Conservation (phyloP, 805 yeast species). For the Pichia thaimueangensis region DNA sequence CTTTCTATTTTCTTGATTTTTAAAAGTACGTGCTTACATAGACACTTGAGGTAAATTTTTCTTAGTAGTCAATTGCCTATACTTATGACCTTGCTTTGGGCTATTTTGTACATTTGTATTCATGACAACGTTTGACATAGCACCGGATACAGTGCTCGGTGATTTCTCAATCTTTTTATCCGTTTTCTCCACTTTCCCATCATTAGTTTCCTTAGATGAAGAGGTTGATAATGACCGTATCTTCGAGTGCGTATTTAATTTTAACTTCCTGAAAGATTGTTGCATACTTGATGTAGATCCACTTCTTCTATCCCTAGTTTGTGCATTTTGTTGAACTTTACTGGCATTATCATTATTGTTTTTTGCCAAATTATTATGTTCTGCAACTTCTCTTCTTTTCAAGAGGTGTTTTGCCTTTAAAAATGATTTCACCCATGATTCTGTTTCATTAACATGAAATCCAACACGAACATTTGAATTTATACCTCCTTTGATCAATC, state of each 20-base stretch:
- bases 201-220: neutral
- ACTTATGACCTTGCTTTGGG: neutral
- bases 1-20: neutral
- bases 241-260: constrained; percentile 7
- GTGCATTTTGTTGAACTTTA: neutral
- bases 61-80: neutral
- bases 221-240: constrained; percentile 6
- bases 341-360: constrained; percentile 2
- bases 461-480: constrained; percentile 29
- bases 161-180: too few species aligned
- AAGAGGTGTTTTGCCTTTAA: constrained; percentile 57
- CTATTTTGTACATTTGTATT: neutral
- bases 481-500: constrained; percentile 28
- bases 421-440: constrained; percentile 67
- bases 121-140: too few species aligned
- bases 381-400: constrained; percentile 23
- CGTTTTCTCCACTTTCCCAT: neutral
- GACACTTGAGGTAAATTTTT: neutral
- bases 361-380: constrained; percentile 3
- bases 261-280: constrained; percentile 8
- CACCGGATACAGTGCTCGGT: too few species aligned
- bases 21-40: neutral
- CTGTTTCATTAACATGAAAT: constrained; percentile 40
- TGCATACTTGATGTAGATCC: constrained; percentile 4
- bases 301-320: neutral